A percentile compares a stretch with the other conserved stretches of the same genome.
These are phyloP conservation scores for Phylloporus scabripes DNA, from an alignment of 768 basidiomycete species.

Conservation along the genomic window DNA sequence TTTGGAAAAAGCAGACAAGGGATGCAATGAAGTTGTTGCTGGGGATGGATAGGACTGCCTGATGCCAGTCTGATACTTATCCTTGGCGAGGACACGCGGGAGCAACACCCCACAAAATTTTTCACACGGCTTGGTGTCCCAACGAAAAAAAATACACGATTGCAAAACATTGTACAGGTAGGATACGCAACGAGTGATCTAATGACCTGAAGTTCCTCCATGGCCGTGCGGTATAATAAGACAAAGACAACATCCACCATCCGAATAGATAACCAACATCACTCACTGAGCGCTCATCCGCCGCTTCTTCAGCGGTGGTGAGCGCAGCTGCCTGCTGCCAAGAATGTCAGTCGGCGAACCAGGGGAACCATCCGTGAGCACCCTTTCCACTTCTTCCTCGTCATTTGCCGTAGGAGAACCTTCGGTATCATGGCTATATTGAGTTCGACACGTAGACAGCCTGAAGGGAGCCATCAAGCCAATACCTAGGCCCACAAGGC, in stretches of 20 bases:
- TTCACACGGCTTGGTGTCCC: slow-evolving; percentile 22
- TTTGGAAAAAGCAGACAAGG: not conserved
- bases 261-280: slow-evolving; percentile 23
- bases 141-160: slow-evolving; percentile 24
- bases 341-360: slow-evolving; percentile 19
- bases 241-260: slow-evolving; percentile 11
- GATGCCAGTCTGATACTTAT: slow-evolving; percentile 24
- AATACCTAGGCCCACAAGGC: slow-evolving; percentile 35
- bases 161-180: slow-evolving; percentile 33
- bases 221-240: slow-evolving; percentile 10
- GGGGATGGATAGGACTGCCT: slow-evolving; percentile 17
- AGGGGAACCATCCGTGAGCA: slow-evolving; percentile 20
- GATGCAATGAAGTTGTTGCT: slow-evolving; percentile 1
- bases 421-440: slow-evolving; percentile 10
- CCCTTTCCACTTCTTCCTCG: slow-evolving; percentile 33
- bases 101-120: slow-evolving; percentile 14
- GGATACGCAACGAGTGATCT: slow-evolving; percentile 17
- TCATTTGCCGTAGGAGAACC: slow-evolving; percentile 21
- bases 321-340: slow-evolving; percentile 20
- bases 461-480: slow-evolving; percentile 51
- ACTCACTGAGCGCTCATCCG: slow-evolving; percentile 31
- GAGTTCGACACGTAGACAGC: slow-evolving; percentile 37
- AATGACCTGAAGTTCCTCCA: slow-evolving; percentile 8
- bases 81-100: slow-evolving; percentile 19
- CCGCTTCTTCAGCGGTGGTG: slow-evolving; percentile 49